Percentiles rank a stretch among this genome's conserved stretches.
phyloP scores from a whole-genome alignment of 345 rosid species.

The Litchi chinensis region DNA sequence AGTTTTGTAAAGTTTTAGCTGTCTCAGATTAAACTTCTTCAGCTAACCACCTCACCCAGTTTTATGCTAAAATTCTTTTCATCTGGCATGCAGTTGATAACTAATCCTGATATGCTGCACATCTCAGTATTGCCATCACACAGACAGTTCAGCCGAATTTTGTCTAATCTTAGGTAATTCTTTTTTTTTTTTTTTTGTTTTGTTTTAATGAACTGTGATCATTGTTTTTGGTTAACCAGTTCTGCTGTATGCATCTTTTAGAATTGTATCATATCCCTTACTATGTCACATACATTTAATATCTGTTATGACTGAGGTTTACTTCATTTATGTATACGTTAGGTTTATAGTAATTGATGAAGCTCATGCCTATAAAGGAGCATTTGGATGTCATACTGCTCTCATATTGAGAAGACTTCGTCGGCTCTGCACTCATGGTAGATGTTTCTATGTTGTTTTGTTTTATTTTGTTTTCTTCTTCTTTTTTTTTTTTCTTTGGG shows the following conservation, averaged over 20 bases:
- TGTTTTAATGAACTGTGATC: neutral
- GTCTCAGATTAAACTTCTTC: slow-evolving; percentile 20
- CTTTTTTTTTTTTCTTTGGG: neutral
- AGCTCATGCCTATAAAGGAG: slow-evolving; percentile 94
- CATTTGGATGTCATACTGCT: slow-evolving; percentile 97
- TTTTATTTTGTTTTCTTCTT: neutral
- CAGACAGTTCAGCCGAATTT: slow-evolving; percentile 70
- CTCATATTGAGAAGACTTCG: slow-evolving; percentile 90
- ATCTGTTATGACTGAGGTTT: slow-evolving; percentile 10
- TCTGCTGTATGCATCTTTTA: neutral
- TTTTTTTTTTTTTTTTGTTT: too few relatives aligned
- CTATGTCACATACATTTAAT: slow-evolving; percentile 2
- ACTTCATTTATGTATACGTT: slow-evolving; percentile 18
- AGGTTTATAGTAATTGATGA: slow-evolving; percentile 94
- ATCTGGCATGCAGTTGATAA: slow-evolving; percentile 68
- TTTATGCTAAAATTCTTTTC: slow-evolving; percentile 25
- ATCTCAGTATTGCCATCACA: slow-evolving; percentile 82
- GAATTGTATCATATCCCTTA: neutral
- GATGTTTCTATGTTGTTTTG: slow-evolving; percentile 13
- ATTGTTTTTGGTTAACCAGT: neutral
- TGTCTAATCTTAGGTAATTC: slow-evolving; percentile 78
- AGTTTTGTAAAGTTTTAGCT: slow-evolving; percentile 27
- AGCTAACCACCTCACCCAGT: slow-evolving; percentile 16
- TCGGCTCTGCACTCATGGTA: slow-evolving; percentile 89
- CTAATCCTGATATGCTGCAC: slow-evolving; percentile 98